A percentile compares a stretch with the other conserved stretches of the same genome.
Evolutionary conservation across 116 monocot species (phyloP).

Genomic region (Trichopus zeylanicus): DNA sequence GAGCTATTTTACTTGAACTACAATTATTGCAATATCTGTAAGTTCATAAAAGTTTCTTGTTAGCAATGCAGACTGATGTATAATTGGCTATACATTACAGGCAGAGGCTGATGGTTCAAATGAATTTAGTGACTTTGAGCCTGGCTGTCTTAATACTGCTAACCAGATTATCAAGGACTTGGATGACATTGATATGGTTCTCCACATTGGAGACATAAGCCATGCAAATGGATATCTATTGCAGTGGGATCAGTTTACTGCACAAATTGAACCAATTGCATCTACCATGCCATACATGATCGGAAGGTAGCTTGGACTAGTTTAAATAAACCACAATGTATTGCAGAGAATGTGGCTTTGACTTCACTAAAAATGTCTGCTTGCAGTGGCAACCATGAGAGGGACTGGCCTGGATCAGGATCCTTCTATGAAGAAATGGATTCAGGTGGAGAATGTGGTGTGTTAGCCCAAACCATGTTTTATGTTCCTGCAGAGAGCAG

Average conservation of each 20-base stretch:
- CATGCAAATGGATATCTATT: constrained; percentile 82
- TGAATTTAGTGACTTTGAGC: constrained; percentile 57
- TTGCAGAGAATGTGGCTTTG: neutral
- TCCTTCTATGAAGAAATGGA: constrained; percentile 87
- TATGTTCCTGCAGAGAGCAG: constrained; percentile 85
- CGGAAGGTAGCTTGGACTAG: constrained; percentile 60
- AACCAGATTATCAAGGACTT: constrained; percentile 54
- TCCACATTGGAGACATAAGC: constrained; percentile 66
- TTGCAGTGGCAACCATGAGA: constrained; percentile 93
- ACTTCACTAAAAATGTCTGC: neutral
- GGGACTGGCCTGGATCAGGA: constrained; percentile 92
- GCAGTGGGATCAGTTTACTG: constrained; percentile 81
- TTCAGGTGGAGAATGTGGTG: constrained; percentile 99
- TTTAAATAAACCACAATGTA: no score
- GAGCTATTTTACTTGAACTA: no score
- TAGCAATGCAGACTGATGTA: no score
- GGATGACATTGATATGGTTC: constrained; percentile 57
- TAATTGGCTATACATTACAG: constrained; percentile 29
- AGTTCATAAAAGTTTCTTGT: no score
- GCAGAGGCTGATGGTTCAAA: constrained; percentile 76
- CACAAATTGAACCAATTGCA: constrained; percentile 73
- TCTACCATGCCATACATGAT: constrained; percentile 69
- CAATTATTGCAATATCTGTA: no score
- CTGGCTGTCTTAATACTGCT: constrained; percentile 66
- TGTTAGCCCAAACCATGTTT: constrained; percentile 73